These are phyloP conservation scores for Lactarius hengduanensis DNA, from an alignment of 768 basidiomycete genomes.

Conservation along the genomic window DNA sequence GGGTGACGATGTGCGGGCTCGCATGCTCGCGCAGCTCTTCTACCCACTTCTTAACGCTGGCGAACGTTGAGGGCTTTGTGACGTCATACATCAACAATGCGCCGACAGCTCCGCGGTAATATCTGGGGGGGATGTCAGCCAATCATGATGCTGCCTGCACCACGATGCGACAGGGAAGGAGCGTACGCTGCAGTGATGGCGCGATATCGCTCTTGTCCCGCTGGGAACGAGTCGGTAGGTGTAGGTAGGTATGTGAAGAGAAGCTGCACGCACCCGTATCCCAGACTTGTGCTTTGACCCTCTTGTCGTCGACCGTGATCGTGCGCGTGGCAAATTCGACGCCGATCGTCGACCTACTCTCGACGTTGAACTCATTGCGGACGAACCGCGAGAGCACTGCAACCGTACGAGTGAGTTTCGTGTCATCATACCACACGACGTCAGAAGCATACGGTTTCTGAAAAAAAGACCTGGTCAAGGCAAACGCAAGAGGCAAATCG, in stretches of 20 bases:
- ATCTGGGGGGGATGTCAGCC: conserved; percentile 45
- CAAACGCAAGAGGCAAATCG: not conserved
- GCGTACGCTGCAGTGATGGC: conserved; percentile 94
- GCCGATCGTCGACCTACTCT: conserved; percentile 98
- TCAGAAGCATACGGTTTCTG: conserved; percentile 60
- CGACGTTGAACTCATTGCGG: conserved; percentile 98
- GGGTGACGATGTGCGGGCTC: conserved; percentile 88
- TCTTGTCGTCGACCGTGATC: conserved; percentile 96
- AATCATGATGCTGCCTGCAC: not conserved
- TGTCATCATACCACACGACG: not conserved
- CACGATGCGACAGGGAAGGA: not conserved
- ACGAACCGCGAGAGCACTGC: conserved; percentile 99
- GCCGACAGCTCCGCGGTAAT: conserved; percentile 96
- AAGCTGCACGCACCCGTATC: conserved; percentile 77
- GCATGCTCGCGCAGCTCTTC: conserved; percentile 97
- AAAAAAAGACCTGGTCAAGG: conserved; percentile 12
- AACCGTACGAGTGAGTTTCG: conserved; percentile 19
- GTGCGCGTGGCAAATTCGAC: conserved; percentile 98
- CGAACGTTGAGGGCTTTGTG: conserved; percentile 90
- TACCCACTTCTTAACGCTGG: conserved; percentile 92
- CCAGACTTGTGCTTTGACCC: conserved; percentile 98
- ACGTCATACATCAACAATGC: conserved; percentile 94
- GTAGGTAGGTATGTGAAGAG: conserved; percentile 10
- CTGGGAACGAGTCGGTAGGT: conserved; percentile 39
- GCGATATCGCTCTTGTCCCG: conserved; percentile 95